phyloP scores from a whole-genome alignment of 139 green algal genomes.

The Coelastrella sp. region DNA sequence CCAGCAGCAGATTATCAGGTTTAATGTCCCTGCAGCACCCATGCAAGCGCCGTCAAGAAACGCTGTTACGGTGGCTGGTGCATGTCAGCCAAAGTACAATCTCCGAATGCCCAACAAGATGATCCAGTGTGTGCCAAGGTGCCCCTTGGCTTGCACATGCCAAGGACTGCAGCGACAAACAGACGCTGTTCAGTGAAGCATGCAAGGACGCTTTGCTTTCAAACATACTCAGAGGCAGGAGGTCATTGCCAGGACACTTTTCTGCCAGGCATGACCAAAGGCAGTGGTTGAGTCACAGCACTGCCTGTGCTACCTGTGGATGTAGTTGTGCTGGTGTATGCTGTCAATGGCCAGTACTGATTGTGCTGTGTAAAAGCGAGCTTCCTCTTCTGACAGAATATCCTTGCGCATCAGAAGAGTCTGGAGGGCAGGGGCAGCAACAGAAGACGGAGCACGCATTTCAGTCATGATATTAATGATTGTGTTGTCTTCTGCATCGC shows the following conservation, averaged over 20 bases:
- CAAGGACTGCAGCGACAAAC: neutral
- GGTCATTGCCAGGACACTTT: neutral
- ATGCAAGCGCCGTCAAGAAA: neutral
- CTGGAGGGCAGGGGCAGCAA: slow-evolving; percentile 44
- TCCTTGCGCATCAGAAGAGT: slow-evolving; percentile 98
- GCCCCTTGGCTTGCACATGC: too few relatives aligned
- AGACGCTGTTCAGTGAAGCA: neutral
- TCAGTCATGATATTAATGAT: too few relatives aligned
- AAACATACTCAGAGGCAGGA: neutral
- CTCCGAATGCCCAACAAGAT: too few relatives aligned
- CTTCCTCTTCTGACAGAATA: slow-evolving; percentile 90
- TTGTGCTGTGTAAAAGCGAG: slow-evolving; percentile 91
- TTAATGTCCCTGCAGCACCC: slow-evolving; percentile 91
- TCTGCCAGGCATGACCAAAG: neutral
- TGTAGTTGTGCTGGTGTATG: slow-evolving; percentile 93
- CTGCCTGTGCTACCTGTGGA: slow-evolving; percentile 79
- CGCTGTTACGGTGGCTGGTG: too few relatives aligned
- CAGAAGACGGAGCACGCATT: too few relatives aligned
- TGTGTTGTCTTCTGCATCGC: too few relatives aligned
- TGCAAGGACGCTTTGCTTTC: neutral
- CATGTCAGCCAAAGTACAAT: too few relatives aligned
- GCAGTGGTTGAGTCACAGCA: neutral
- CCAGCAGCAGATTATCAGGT: slow-evolving; percentile 97
- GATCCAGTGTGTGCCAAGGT: too few relatives aligned
- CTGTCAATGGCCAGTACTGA: slow-evolving; percentile 90